Evolutionary conservation across 2,329 filamentous ascomycete genomes (phyloP), one percentile per base, ranked within the genome.

Genomic region (Claviceps quebecensis): DNA sequence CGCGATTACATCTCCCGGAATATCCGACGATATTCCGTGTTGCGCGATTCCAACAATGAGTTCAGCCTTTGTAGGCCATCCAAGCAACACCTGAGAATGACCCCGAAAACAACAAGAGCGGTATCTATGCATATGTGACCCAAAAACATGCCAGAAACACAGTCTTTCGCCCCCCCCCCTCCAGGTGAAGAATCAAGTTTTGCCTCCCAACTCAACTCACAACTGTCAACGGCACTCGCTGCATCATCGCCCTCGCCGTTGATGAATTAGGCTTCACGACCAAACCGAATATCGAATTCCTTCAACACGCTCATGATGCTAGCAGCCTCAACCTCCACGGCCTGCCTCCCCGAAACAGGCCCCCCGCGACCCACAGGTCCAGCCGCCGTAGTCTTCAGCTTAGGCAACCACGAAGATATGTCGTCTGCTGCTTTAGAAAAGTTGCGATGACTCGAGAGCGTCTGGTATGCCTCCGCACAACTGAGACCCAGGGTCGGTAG

Each of bases 291-390:
- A 60, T 90, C 86, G 67, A 90, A 90, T 56, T 86, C 83, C 65
- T 86, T 86, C 54, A 90, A 68, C n/a, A 89, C 86, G 43, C 83
- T 84, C 86, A 90, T 89, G 51, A 90, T 87, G 64, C 85, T 89
- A 0, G 86, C 86, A 6, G 86, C 84, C 67, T 90, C 86, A 16
- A 90, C 84, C 63, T 90, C 86, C 59, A 89, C 81, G 1, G 85
- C 81, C 43, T 76, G 75, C 51, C 71, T 71, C 54, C 69, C 67
- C 50, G 64, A 65, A 51, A 64, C 61, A 5, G 41, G 2, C 48
- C 67, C 51, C 34, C 58, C 59, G 55, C 55, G 60, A 55, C 54
- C 44, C 9, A 60, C 58, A 3, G 48, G 40, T 14, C 54, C 58
- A 45, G 67, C 63, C 2, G 74, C 75, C 0, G 75, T 74, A 17